Base-by-base conservation (phyloP, 2,329 filamentous ascomycete genomes). In the Fusarium chlamydosporum region DNA sequence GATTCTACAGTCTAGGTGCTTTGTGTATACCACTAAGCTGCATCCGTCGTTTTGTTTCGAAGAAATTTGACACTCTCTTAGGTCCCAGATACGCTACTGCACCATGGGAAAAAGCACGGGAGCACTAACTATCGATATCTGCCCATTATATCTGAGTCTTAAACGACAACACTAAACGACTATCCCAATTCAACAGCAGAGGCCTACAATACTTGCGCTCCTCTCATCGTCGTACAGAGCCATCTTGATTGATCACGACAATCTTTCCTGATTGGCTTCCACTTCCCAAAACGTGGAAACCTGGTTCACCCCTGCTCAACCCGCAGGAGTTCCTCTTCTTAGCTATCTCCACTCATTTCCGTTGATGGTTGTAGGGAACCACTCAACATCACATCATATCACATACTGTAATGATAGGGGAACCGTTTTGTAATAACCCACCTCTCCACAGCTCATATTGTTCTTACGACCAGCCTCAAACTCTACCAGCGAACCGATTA, bases 281-380 rank as follows among this genome's bases (percentile, higher is more conserved):
- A 37, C 35, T 23, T 13, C 27, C 43, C 54, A 38, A 26, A 64
- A 23, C 50, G 33, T 37, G 54, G 33, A 61, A 54, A 42, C 66
- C 54, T 55, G 56, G 55, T 31, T 40, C 33, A 56, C 50, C 67
- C 66, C 45, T 45, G 66, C 45, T 59, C 18, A 18, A 37, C 48
- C 43, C 56, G 50, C 66, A 69, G 61, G 52, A 59, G 65, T 68
- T 68, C 60, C 54, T 62, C 60, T 50, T 45, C 66, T 55, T 48
- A 54, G 35, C 52, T 68, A 52, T 45, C 63, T 59, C 67, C 67
- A 68, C 63, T 59, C 61, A 70, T 70, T 68, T 70, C 67, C 67
- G 67, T 68, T 40, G 50, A 55, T 15, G 47, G 54, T 51, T 65
- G 40, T 53, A 65, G 61, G 61, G 45, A 45, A 45, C 31, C 42